phyloP scores from a whole-genome alignment of 257 asterid species.

The Ilex aquifolium region DNA sequence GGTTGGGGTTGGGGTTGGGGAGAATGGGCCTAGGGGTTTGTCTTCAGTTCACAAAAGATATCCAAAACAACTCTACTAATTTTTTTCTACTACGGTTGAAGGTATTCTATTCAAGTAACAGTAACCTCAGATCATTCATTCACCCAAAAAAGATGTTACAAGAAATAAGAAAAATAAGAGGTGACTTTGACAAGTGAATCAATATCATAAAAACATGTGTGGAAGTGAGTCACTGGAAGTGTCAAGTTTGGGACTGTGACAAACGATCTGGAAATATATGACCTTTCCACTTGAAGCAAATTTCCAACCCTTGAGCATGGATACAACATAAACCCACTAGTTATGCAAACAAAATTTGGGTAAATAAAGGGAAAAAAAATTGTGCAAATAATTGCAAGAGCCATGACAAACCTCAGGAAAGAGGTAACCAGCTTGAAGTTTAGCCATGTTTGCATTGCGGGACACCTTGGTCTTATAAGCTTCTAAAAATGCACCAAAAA shows the following conservation, averaged over 20 bases:
- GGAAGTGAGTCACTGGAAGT: background rate
- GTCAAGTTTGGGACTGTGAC: background rate
- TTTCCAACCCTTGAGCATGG: background rate
- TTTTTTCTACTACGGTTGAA: no score
- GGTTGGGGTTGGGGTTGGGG: no score
- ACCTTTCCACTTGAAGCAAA: background rate
- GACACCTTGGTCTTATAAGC: slow-evolving; percentile 76
- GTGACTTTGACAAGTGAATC: background rate
- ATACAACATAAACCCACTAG: no score
- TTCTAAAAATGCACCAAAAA: slow-evolving; percentile 30
- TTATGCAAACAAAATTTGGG: no score
- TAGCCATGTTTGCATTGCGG: slow-evolving; percentile 78
- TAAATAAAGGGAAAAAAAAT: no score
- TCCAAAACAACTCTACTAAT: no score
- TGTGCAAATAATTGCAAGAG: background rate
- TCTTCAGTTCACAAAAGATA: no score
- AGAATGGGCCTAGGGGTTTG: no score
- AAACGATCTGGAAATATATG: background rate
- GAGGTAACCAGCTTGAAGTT: slow-evolving; percentile 97
- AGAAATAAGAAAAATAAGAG: background rate
- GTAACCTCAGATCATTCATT: no score
- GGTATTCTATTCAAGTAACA: no score
- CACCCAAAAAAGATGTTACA: background rate
- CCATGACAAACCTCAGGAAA: slow-evolving; percentile 79
- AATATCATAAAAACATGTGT: background rate